Percentiles rank a stretch among this genome's conserved stretches.
These are phyloP conservation scores for Glomus cerebriforme DNA, from an alignment of 192 early-diverging fungal species.

Conservation along the genomic window DNA sequence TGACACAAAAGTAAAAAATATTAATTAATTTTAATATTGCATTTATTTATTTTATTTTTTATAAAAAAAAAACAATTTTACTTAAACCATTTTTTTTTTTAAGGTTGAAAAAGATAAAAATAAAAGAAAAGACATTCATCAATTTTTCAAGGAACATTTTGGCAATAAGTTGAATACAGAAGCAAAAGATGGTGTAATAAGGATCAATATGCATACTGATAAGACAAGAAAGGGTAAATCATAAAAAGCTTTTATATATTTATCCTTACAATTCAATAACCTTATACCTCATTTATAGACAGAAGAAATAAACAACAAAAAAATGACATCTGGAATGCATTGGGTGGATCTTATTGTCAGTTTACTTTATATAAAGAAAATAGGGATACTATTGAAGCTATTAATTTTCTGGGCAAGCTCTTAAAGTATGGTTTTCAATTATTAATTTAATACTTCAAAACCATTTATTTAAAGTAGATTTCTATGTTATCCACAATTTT, in stretches of 20 bases:
- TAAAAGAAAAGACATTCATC: constrained; percentile 57
- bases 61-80: neutral
- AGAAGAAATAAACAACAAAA: constrained; percentile 33
- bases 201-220: constrained; percentile 47
- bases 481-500: no score
- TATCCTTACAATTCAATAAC: neutral
- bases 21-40: neutral
- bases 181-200: constrained; percentile 46
- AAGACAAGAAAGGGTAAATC: constrained; percentile 38
- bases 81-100: neutral
- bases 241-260: neutral
- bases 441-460: neutral
- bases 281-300: constrained; percentile 27
- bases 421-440: constrained; percentile 39
- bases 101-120: constrained; percentile 54
- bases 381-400: constrained; percentile 86
- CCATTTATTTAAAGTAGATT: no score
- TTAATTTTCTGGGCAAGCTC: constrained; percentile 60
- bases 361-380: constrained; percentile 95
- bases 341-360: constrained; percentile 73
- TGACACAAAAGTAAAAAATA: neutral
- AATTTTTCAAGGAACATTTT: constrained; percentile 54
- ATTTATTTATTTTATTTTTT: neutral
- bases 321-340: constrained; percentile 52
- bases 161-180: constrained; percentile 49